A percentile compares a stretch with the other conserved stretches of the same genome.
Conservation (phyloP, 2,329 filamentous ascomycete species). For the Westerdykella aurantiaca region DNA sequence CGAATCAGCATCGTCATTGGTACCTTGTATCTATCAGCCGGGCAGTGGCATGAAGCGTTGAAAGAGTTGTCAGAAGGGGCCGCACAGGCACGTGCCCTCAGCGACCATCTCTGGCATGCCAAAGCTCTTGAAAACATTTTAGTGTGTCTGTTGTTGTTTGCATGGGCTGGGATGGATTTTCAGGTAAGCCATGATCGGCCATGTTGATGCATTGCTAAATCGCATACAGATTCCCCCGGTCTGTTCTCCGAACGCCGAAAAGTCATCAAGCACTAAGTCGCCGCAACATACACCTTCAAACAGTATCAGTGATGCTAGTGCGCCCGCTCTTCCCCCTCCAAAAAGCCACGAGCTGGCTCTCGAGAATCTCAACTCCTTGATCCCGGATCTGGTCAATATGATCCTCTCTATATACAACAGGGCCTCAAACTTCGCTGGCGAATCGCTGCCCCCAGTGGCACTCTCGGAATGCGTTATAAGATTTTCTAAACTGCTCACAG, state of each 20-base stretch:
- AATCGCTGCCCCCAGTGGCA: conserved; percentile 65
- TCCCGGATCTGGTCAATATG: conserved; percentile 70
- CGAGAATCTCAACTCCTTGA: conserved; percentile 49
- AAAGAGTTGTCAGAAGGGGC: conserved; percentile 78
- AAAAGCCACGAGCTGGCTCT: conserved; percentile 36
- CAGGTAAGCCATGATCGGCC: conserved; percentile 46
- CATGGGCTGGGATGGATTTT: conserved; percentile 80
- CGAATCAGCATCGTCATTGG: conserved; percentile 75
- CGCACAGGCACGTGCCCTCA: conserved; percentile 66
- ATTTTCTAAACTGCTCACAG: conserved; percentile 63
- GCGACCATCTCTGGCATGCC: conserved; percentile 95
- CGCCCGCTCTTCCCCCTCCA: conserved; percentile 41
- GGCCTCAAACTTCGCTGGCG: conserved; percentile 56
- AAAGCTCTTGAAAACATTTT: conserved; percentile 88
- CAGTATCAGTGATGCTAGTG: conserved; percentile 35
- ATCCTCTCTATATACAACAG: conserved; percentile 69
- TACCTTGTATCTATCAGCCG: conserved; percentile 80
- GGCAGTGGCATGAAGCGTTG: conserved; percentile 83
- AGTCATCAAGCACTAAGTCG: conserved; percentile 40
- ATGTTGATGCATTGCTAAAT: conserved; percentile 11
- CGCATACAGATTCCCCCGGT: conserved; percentile 46
- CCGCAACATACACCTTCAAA: conserved; percentile 37
- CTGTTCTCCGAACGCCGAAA: conserved; percentile 48
- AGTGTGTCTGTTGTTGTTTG: conserved; percentile 74
- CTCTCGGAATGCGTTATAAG: conserved; percentile 69